Evolutionary conservation across 225 moss, liverwort and hornwort genomes (phyloP), one percentile per base, ranked within the genome.

Genomic region (Bryum argenteum): DNA sequence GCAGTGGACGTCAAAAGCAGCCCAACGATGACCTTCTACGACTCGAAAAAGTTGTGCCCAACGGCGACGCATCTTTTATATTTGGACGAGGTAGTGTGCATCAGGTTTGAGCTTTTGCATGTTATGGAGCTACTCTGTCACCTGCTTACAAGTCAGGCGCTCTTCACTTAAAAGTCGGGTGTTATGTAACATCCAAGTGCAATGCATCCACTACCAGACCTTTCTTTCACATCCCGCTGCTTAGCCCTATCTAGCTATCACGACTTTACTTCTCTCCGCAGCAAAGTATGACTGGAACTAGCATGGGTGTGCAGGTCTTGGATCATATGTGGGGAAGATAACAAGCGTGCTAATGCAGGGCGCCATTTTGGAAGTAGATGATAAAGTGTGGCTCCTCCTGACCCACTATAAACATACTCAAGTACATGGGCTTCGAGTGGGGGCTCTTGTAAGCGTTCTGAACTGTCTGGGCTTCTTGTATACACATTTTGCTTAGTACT

Each of bases 331-430:
- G 17, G 94, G 94, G 56, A 83, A 82, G 65, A 79, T 94, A 57
- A 92, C 91, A 17, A 74, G 64, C 40, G 62, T 84, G 18, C 62
- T 84, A 47, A 87, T 91, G 81, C 81, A 81, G 62, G 87, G 69
- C 28, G 79, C 73, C 48, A 77, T 94, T 53, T 82, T 94, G 78
- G 87, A 92, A 77, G 85, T 94, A 33, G 94, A 92, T 79, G 72
- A 81, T 54, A 81, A 80, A 76, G 90, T 94, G 68, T 94, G 90
- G 90, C 85, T 94, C 61, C 82, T 94, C 19, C 82, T 92, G 44
- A 92, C 87, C 50, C 94, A 90, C 57, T 84, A 79, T 44, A 78
- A 76, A 24, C 74, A 79, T 58, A 83, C 77, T 65, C 76, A 78
- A 61, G 64, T 94, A 66, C 85, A 87, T 57, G 90, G 87, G 55